Conservation (phyloP, 345 rosid species). For the Syzygium oleosum region DNA sequence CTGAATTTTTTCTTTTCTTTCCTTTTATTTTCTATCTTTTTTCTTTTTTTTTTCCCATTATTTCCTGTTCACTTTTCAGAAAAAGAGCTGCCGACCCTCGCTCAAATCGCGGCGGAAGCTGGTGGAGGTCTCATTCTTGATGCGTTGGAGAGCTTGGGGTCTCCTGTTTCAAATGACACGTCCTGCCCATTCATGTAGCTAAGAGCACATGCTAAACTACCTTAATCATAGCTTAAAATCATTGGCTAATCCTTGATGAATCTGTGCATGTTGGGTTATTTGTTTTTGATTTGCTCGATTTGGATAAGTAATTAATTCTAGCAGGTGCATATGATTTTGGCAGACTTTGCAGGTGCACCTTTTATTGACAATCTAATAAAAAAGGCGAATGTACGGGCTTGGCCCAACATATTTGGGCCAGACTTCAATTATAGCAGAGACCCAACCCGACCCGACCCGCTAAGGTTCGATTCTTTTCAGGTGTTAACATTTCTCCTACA, state of each 20-base stretch:
- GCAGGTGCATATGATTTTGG: background rate
- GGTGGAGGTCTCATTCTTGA: background rate
- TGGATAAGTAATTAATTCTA: background rate
- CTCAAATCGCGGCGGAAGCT: no score
- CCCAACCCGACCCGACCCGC: background rate
- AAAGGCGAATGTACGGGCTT: background rate
- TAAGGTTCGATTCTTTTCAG: background rate
- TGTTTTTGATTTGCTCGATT: background rate
- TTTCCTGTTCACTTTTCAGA: no score
- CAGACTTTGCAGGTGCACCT: background rate
- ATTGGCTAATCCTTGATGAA: background rate
- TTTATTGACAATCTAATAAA: background rate
- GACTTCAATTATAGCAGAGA: background rate
- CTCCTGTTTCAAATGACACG: background rate
- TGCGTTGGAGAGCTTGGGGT: background rate
- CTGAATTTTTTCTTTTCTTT: no score
- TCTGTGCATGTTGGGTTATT: background rate
- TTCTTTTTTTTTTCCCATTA: no score
- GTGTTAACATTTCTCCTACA: background rate
- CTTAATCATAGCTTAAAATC: background rate
- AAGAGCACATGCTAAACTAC: background rate
- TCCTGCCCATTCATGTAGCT: background rate
- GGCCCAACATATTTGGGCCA: background rate
- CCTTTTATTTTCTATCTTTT: no score
- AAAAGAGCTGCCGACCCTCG: no score